Base-by-base conservation (phyloP, 768 basidiomycete genomes). In the Lyophyllum atratum region DNA sequence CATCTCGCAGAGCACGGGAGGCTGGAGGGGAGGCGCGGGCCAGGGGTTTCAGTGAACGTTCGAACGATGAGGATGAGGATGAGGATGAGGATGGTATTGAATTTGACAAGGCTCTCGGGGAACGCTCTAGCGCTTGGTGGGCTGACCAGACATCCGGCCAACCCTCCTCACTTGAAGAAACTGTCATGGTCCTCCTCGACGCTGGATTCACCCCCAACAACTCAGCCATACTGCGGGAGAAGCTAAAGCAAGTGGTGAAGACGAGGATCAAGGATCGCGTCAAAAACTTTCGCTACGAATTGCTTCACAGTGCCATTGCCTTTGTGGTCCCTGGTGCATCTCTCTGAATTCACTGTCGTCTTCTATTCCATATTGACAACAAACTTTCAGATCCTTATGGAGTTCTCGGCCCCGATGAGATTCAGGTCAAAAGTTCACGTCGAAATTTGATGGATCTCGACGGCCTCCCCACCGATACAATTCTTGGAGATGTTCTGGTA, bases 61-160 rank as follows among this genome's bases (percentile, higher is more conserved):
- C 76, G 17, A 64, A 60, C 21, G 73, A 74, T 3, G 80, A 79
- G 15, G 78, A 78, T 8, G 70, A 72, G 17, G 72, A 71, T 9
- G 72, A 74, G 6, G 77, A 80, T 33, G 76, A 75, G 54, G 77
- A 77, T 37, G 67, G 62, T 11, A 61, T 69, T 15, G 60, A 70
- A 15, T 42, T 63, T 15, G 70, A 73, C 8, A 60, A 60, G 8
- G 62, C 64, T 2, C 51, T 62, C 9, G 64, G 64, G 1, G 74
- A 79, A 40, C 69, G 70, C 1, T 87, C 86, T n/a, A 72, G 74
- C 21, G 84, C 87, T 1, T 89, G 87, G 86, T 89, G 86, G 85
- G 74, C 72, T 17, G 87, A 90, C 57, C 77, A 83, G 21, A 71
- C 83, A 29, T 85, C 85, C 48, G 87, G 82, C 3, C 78, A 76